These are phyloP conservation scores for Phaeoacremonium minimum DNA, from an alignment of 2,329 filamentous ascomycete species.

Conservation along the genomic window DNA sequence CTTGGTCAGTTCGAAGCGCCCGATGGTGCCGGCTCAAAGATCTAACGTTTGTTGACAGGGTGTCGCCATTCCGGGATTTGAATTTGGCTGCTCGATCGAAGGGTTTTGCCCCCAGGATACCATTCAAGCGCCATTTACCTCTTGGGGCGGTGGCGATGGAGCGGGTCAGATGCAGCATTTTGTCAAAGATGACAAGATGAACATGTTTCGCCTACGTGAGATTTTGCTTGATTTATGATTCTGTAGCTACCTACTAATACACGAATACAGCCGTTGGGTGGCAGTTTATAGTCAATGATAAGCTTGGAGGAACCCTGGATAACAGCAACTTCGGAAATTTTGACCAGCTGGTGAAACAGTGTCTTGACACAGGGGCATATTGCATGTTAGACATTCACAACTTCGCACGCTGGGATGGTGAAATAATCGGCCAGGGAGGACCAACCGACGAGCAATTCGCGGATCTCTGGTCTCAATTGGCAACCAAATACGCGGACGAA, in stretches of 20 bases:
- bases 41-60: no score
- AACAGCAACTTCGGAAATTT: slow-evolving; percentile 43
- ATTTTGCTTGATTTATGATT: not conserved
- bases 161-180: slow-evolving; percentile 55
- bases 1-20: no score
- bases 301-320: slow-evolving; percentile 46
- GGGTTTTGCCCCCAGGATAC: slow-evolving; percentile 31
- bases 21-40: no score
- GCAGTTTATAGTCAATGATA: slow-evolving; percentile 54
- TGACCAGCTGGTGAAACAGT: slow-evolving; percentile 51
- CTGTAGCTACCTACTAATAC: no score
- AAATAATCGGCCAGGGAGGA: slow-evolving; percentile 62
- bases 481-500: slow-evolving; percentile 50
- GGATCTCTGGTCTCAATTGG: slow-evolving; percentile 53
- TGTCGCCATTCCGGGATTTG: slow-evolving; percentile 41
- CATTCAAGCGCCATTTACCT: slow-evolving; percentile 26
- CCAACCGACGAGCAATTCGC: slow-evolving; percentile 59
- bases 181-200: slow-evolving; percentile 42
- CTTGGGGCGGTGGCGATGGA: slow-evolving; percentile 29
- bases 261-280: slow-evolving; percentile 40
- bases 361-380: slow-evolving; percentile 48
- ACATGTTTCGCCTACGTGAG: slow-evolving; percentile 43
- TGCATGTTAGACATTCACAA: slow-evolving; percentile 60
- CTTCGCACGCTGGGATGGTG: slow-evolving; percentile 56
- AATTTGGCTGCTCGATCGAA: slow-evolving; percentile 43